These are phyloP conservation scores for Ogataea trehaloabstinens DNA, from an alignment of 805 yeast species.

Conservation along the genomic window DNA sequence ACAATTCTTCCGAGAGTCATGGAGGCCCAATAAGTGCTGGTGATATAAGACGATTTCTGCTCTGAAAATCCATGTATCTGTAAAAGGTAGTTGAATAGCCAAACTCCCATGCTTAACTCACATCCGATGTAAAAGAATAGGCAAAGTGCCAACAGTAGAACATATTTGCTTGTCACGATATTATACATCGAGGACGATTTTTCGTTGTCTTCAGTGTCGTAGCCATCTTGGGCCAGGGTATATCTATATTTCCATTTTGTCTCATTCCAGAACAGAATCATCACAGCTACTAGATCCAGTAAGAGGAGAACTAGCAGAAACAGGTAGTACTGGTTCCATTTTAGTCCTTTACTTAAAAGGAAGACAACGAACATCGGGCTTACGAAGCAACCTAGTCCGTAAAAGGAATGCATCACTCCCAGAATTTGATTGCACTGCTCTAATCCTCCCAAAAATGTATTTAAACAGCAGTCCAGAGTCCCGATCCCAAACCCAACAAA, in stretches of 20 bases:
- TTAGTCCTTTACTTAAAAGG: constrained; percentile 35
- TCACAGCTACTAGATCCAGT: constrained; percentile 23
- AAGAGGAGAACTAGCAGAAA: constrained; percentile 33
- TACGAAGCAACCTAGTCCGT: constrained; percentile 53
- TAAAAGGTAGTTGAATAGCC: constrained; percentile 48
- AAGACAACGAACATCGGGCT: constrained; percentile 46
- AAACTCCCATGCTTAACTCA: constrained; percentile 51
- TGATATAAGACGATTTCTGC: constrained; percentile 42
- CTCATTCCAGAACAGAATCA: constrained; percentile 38
- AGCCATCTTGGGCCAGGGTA: constrained; percentile 9
- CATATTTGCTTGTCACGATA: constrained; percentile 34
- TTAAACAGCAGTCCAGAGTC: constrained; percentile 51
- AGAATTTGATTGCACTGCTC: constrained; percentile 47
- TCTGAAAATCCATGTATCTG: constrained; percentile 39
- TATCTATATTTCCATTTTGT: constrained; percentile 44
- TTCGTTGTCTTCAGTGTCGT: constrained; percentile 18
- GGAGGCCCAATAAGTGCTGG: constrained; percentile 51
- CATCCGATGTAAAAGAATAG: constrained; percentile 52
- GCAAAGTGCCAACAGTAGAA: constrained; percentile 40
- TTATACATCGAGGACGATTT: constrained; percentile 18
- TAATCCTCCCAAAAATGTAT: constrained; percentile 50
- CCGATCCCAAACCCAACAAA: constrained; percentile 58
- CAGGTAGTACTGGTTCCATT: constrained; percentile 47
- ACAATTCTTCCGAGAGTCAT: constrained; percentile 47
- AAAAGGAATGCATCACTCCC: constrained; percentile 52